Evolutionary conservation across 2,329 filamentous ascomycete species (phyloP), one percentile per base, ranked within the genome.

Genomic region (Ascomycota sp.): DNA sequence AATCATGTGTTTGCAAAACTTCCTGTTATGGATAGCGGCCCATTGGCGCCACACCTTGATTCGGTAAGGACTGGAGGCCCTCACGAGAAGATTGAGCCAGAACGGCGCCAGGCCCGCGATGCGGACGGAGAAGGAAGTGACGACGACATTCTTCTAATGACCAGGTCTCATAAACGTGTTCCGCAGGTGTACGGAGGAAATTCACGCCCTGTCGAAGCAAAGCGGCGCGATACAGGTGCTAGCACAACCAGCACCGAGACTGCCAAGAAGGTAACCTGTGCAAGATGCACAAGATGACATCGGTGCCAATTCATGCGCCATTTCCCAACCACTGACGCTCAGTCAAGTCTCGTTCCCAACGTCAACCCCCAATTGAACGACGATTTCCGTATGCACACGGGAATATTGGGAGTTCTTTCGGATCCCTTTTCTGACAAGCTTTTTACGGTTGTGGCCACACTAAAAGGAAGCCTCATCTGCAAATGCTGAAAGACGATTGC

Each of bases 181-280:
- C 36, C 38, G 6, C 36, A 41, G 20, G 33, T 32, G 10, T 33
- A 24, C 12, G 40, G 20, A 30, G 32, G 29, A 6, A 23, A 33
- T 5, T 31, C 41, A 35, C 29, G 48, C 10, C 50, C 47, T 20
- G 52, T 52, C 30, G 51, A 50, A 27, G 50, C 57, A 3, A 53
- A 52, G 35, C 56, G 69, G 33, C 59, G 69, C 21, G 65, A 69
- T 38, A 74, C 69, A 31, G 68, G 70, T 38, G 64, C 63, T 2
- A 71, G 65, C 38, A 63, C 67, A 20, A 64, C 61, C 21, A 73
- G 68, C 42, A 70, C 65, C 1, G 69, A 73, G 39, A 75, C 69
- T 26, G 69, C 69, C 24, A 74, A 71, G 51, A 70, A 69, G 44
- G 44, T 68, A 12, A 12, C 37, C 51, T 24, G 41, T 55, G 29